Base-by-base conservation (phyloP, 2,329 filamentous ascomycete genomes). In the Botrytis elliptica region DNA sequence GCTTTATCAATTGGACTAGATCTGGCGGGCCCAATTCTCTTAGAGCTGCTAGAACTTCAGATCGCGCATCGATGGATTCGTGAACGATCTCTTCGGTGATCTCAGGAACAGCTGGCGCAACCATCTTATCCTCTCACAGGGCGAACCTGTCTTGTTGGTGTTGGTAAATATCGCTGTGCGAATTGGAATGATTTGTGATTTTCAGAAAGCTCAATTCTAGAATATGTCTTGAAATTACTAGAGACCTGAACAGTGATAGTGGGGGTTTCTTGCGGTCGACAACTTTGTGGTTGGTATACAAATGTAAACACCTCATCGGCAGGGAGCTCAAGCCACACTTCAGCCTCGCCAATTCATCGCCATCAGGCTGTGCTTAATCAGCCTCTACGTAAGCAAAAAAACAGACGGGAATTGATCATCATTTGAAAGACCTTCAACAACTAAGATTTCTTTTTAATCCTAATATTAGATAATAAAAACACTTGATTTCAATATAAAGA, bases 11-110 rank as follows among this genome's bases (percentile, higher is more conserved):
- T 84, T 99, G 96, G 57, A 98, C 95, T 42, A 99, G 88, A 83
- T 99, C 96, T 71, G 96, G 96, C 40, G 96, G 96, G 60, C 96
- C 96, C 74, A 99, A 89, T 87, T 99, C 96, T 81, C 96, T 92
- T 76, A 99, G 87, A 66, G 90, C 89, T 78, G 92, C 88, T 57
- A 99, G 88, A 62, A 93, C 93, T 81, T 99, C 96, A 79, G 95
- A 97, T 82, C 96, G 92, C 79, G 94, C 91, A 81, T 98, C 95
- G 83, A 98, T 92, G 70, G 95, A 93, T 79, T 97, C 94, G 81
- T 97, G 92, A 75, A 97, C 88, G 77, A 96, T 89, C 84, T 98
- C 94, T 85, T 99, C 96, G 79, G 95, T 95, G 80, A 99, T 91
- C 91, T 93, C 92, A 78, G 91, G 91, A 77, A 93, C 90, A 81